Evolutionary conservation across 345 rosid species (phyloP), one percentile per base, ranked within the genome.

Genomic region (Aegle marmelos): DNA sequence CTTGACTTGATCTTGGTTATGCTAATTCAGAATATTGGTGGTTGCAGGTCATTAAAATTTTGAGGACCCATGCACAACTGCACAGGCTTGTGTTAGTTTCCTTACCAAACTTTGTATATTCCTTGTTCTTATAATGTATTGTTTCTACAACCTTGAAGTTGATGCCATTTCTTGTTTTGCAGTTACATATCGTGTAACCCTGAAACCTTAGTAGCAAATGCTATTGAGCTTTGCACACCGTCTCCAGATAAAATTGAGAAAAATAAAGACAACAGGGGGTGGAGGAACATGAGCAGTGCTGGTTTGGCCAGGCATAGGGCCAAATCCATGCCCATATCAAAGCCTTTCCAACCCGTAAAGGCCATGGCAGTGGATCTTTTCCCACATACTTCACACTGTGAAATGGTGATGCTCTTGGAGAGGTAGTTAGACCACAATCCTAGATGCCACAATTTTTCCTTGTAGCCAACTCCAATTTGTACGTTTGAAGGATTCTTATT

Each of bases 161-260:
- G 19, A 30, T 56, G 13, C 39, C 69, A 13, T 76, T 77, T 76
- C 63, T n/a, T 75, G 39, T 63, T 75, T 3, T 61, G 65, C 79
- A 95, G 98, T 72, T 96, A 94, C 82, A 96, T 96, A 81, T 96
- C 98, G 4, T 96, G 98, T 87, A 96, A 96, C 86, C 99, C 97
- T 3, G 98, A 96, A 82, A 94, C 93, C 78, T 83, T 96, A 67
- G 88, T 90, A 41, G 97, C 98, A 63, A 96, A 96, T 80, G 91
- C 99, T 2, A 94, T 96, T 57, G 98, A 96, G 88, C 91, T 94
- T 9, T 96, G 98, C 88, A 91, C 97, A 2, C 97, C 95, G 25
- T 92, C 94, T 67, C 91, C 88, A 3, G 88, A 87, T 11, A 88
- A 84, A 72, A 73, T 73, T 4, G 95, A 91, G 83, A 91, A 90